Evolutionary conservation across 352 stramenopile genomes (phyloP), one percentile per base, ranked within the genome.

Genomic region (Pythium chondricola): DNA sequence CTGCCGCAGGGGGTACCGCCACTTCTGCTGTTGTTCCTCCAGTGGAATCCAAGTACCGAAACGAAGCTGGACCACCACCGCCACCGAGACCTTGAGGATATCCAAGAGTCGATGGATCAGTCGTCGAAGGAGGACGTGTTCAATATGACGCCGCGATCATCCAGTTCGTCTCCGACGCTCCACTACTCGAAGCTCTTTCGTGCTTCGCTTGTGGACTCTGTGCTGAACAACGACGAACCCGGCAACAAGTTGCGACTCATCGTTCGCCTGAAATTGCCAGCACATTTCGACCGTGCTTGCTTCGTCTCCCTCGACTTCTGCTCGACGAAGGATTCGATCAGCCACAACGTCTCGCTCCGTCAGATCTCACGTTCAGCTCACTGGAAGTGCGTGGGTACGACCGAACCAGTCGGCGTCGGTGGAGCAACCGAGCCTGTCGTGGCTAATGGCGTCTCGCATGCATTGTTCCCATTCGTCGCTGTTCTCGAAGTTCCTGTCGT

Each of bases 261-360:
- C 17, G 83, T 94, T 32, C 78, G 82, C 2, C 61, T 94, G 1
- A 94, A 92, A 47, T 55, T 94, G 6, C 83, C 83, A 2, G 74
- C 78, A 2, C 66, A 55, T 29, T 91, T 94, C 30, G 79, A 89
- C 36, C 74, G 78, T 14, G 73, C 77, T 5, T 90, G 78, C 43
- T 94, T 91, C 45, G 75, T 92, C 6, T 92, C 83, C 22, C 69
- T 94, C 21, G 80, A 91, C 37, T 94, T 83, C 32, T 88, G 80
- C 52, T 87, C 75, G 2, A 85, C 82, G 0, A 89, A 87, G 45
- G 70, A 83, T 21, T 71, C 76, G 2, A 66, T 88, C 41, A 63
- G 62, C 0, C 63, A 72, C 11, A 79, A 63, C 32, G 65, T 67
- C 24, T 69, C 74, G 10, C 52, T 88, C 14, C 61, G 71, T 17